phyloP scores from a whole-genome alignment of 768 basidiomycete genomes.

The Termitomyces sp. region DNA sequence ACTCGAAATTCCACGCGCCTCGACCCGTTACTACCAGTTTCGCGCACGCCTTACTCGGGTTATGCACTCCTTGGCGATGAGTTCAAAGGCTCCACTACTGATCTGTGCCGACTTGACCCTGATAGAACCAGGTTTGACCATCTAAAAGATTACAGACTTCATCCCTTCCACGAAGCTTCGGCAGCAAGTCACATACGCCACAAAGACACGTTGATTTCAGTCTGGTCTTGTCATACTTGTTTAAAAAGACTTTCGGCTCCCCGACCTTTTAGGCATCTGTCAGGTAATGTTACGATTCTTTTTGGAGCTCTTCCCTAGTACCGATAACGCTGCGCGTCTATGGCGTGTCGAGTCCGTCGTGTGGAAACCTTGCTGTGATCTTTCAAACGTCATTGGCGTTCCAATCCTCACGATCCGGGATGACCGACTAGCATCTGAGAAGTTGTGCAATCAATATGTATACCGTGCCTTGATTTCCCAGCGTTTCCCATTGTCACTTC shows the following conservation, averaged over 20 bases:
- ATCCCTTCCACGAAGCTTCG: background rate
- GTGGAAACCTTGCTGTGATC: background rate
- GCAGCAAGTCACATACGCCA: constrained; percentile 2
- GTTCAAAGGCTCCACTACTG: background rate
- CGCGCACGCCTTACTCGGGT: too few species aligned
- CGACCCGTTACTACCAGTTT: background rate
- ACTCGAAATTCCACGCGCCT: too few species aligned
- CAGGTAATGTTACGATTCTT: background rate
- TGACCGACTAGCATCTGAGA: background rate
- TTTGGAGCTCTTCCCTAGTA: background rate
- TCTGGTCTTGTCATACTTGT: too few species aligned
- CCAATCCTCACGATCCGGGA: background rate
- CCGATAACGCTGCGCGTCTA: background rate
- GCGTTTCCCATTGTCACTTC: too few species aligned
- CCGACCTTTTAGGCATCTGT: background rate
- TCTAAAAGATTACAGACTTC: background rate
- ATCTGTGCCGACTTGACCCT: background rate
- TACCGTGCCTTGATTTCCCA: too few species aligned
- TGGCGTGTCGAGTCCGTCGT: background rate
- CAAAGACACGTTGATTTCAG: background rate
- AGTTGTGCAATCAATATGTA: too few species aligned
- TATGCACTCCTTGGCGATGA: background rate
- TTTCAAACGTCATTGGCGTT: background rate
- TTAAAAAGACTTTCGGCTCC: background rate
- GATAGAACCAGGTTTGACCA: background rate